Conservation (phyloP, 257 asterid species). For the Galeopsis tetrahit region DNA sequence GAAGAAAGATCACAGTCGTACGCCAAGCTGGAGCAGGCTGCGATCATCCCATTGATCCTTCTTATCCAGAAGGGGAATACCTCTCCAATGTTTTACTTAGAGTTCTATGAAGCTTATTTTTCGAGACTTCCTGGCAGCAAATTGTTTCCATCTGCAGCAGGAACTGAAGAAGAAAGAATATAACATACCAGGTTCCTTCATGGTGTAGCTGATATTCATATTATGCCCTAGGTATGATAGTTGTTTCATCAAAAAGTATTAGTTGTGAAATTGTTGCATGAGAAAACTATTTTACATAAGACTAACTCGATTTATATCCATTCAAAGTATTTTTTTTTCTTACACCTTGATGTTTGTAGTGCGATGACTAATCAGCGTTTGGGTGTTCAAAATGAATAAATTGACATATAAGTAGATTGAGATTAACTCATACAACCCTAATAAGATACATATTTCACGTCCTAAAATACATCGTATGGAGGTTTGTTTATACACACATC, state of each 20-base stretch:
- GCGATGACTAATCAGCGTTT: not conserved
- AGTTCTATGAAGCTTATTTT: constrained; percentile 45
- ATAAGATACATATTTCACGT: constrained; percentile 35
- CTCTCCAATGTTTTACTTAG: constrained; percentile 78
- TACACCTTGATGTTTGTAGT: not conserved
- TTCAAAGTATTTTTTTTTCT: not conserved
- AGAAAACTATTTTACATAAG: not conserved
- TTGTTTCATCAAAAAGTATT: too few relatives aligned
- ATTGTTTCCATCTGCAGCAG: not conserved
- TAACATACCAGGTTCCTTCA: not conserved
- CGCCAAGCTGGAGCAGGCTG: constrained; percentile 89
- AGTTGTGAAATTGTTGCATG: not conserved
- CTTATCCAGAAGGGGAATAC: constrained; percentile 87
- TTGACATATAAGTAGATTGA: constrained; percentile 3
- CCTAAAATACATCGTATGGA: constrained; percentile 18
- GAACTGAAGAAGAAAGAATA: constrained; percentile 9
- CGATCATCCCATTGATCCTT: constrained; percentile 86
- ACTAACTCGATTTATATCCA: not conserved
- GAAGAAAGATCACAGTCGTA: constrained; percentile 69
- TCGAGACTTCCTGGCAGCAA: not conserved
- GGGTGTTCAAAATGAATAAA: constrained; percentile 12
- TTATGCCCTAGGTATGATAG: not conserved
- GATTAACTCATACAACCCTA: constrained; percentile 26
- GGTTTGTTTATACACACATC: constrained; percentile 41
- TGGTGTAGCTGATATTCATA: not conserved